These are phyloP conservation scores for Pilobolus umbonatus DNA, from an alignment of 192 early-diverging fungal genomes.

Conservation along the genomic window DNA sequence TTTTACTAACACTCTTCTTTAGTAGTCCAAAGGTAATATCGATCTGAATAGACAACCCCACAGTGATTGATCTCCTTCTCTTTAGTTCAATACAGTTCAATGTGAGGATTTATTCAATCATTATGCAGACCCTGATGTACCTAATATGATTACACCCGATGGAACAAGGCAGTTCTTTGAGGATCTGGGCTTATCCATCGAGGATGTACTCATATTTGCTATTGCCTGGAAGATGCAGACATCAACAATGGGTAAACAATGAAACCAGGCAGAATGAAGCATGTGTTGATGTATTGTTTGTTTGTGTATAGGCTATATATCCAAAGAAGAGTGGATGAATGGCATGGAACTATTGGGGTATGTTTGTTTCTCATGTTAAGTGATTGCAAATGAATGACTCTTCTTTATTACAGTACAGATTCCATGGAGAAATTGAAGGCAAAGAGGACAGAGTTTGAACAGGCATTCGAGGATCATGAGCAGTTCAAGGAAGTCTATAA, in stretches of 20 bases:
- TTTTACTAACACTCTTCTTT: background rate
- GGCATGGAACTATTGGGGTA: slow-evolving; percentile 25
- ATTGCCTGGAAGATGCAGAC: slow-evolving; percentile 30
- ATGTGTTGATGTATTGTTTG: no score
- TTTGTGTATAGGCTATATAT: slow-evolving; percentile 30
- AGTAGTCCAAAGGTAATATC: slow-evolving; percentile 17
- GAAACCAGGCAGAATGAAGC: no score
- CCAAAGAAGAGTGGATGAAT: slow-evolving; percentile 34
- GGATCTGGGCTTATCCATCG: slow-evolving; percentile 26
- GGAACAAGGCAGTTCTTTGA: slow-evolving; percentile 24
- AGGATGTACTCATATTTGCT: slow-evolving; percentile 28
- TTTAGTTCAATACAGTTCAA: slow-evolving; percentile 17
- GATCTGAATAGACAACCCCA: background rate
- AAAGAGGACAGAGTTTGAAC: slow-evolving; percentile 32
- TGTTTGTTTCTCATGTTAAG: background rate
- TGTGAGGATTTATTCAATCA: slow-evolving; percentile 25
- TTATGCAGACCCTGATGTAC: slow-evolving; percentile 22
- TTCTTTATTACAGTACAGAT: slow-evolving; percentile 25
- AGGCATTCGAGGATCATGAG: slow-evolving; percentile 28
- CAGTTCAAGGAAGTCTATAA: slow-evolving; percentile 58
- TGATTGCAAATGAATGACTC: background rate
- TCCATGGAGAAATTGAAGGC: slow-evolving; percentile 33
- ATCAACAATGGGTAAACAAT: slow-evolving; percentile 26
- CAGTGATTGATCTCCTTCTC: slow-evolving; percentile 1
- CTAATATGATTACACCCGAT: slow-evolving; percentile 25